phyloP scores from a whole-genome alignment of 2,329 filamentous ascomycete genomes.

The Xylariaceae sp. region DNA sequence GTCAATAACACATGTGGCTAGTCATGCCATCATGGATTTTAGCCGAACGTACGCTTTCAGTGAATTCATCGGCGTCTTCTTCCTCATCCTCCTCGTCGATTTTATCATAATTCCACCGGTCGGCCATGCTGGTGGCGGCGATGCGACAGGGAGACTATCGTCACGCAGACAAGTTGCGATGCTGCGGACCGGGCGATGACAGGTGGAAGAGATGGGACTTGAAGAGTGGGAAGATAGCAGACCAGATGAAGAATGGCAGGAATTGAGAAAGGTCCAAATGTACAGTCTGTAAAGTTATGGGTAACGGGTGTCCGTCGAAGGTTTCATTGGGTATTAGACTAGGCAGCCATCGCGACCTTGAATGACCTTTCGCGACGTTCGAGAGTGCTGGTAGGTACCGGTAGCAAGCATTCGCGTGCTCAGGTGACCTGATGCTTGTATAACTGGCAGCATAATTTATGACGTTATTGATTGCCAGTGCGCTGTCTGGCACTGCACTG shows the following conservation, averaged over 20 bases:
- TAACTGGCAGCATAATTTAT: no score
- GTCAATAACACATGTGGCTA: slow-evolving; percentile 6
- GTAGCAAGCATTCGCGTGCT: slow-evolving; percentile 22
- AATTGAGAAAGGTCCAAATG: background rate
- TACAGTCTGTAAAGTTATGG: background rate
- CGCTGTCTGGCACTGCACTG: no score
- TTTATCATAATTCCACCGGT: slow-evolving; percentile 44
- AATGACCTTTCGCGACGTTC: slow-evolving; percentile 23
- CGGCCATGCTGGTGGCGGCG: slow-evolving; percentile 21
- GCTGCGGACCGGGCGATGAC: background rate
- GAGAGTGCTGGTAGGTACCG: slow-evolving; percentile 1
- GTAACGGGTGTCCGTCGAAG: background rate
- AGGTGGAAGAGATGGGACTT: background rate
- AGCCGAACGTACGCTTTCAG: slow-evolving; percentile 51
- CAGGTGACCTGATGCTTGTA: slow-evolving; percentile 25
- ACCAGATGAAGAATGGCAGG: background rate
- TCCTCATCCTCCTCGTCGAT: slow-evolving; percentile 66
- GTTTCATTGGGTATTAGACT: background rate
- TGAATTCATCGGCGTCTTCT: slow-evolving; percentile 60
- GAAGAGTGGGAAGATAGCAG: background rate
- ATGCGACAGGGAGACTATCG: background rate
- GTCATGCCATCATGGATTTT: background rate
- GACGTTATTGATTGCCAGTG: no score
- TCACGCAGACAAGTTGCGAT: background rate
- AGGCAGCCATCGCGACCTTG: slow-evolving; percentile 29